Percentiles rank a stretch among this genome's conserved stretches.
Conservation (phyloP, 1,284 basidiomycete species). For the Microbotryum violaceum region DNA sequence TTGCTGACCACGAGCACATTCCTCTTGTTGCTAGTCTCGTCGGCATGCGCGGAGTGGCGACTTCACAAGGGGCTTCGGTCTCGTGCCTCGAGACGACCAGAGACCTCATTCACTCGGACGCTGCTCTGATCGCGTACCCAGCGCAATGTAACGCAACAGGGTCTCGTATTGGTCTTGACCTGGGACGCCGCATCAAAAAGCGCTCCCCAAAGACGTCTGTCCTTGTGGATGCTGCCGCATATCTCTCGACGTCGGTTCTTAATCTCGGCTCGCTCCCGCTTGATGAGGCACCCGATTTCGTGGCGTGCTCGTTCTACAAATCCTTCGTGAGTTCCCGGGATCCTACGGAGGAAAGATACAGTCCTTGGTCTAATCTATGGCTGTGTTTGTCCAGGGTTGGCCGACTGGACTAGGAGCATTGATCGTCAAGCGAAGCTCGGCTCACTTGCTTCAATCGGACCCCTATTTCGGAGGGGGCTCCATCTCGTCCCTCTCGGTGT, state of each 20-base stretch:
- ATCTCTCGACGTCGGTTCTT: constrained; percentile 51
- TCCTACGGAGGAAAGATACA: accelerated
- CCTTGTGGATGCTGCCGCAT: constrained; percentile 35
- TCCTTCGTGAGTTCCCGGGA: constrained; percentile 51
- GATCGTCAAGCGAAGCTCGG: constrained; percentile 60
- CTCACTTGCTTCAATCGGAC: constrained; percentile 47
- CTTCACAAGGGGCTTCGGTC: constrained; percentile 50
- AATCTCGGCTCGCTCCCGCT: constrained; percentile 68
- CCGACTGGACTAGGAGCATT: constrained; percentile 76
- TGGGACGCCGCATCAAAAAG: constrained; percentile 18
- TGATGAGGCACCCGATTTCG: constrained; percentile 67
- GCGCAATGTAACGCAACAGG: constrained; percentile 29
- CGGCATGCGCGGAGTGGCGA: constrained; percentile 65
- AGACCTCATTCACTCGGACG: constrained; percentile 10
- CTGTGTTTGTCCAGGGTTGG: constrained; percentile 47
- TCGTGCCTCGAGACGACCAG: constrained; percentile 50
- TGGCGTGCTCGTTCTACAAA: constrained; percentile 78
- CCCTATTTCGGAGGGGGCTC: constrained; percentile 80
- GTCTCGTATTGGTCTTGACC: constrained; percentile 11
- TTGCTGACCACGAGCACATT: not conserved
- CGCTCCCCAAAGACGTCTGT: constrained; percentile 17
- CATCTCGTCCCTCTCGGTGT: constrained; percentile 70
- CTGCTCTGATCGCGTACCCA: constrained; percentile 24
- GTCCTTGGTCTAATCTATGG: not conserved
- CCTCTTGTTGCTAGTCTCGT: constrained; percentile 53